phyloP scores from a whole-genome alignment of 495 filamentous ascomycete genomes.

The Penicillium turbatum region DNA sequence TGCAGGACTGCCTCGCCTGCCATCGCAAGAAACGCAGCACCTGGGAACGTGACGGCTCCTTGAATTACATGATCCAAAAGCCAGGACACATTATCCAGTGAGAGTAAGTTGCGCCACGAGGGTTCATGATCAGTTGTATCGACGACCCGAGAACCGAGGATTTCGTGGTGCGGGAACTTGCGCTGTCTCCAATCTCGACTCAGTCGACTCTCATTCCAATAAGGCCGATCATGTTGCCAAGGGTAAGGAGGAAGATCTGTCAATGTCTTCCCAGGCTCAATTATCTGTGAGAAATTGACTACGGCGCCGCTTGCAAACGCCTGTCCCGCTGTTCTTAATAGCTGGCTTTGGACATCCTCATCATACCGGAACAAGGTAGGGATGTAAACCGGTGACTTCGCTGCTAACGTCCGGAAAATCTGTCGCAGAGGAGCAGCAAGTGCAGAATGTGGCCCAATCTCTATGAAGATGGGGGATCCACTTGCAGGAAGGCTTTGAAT shows the following conservation, averaged over 20 bases:
- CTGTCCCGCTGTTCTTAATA: slow-evolving; percentile 29
- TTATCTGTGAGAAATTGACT: slow-evolving; percentile 22
- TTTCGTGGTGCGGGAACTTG: slow-evolving; percentile 39
- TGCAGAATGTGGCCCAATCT: slow-evolving; percentile 60
- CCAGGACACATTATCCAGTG: slow-evolving; percentile 44
- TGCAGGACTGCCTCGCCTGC: slow-evolving; percentile 44
- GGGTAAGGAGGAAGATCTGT: slow-evolving; percentile 47
- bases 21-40: slow-evolving; percentile 46
- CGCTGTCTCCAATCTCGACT: slow-evolving; percentile 44
- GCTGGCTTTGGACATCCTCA: slow-evolving; percentile 7
- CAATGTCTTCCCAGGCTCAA: slow-evolving; percentile 27
- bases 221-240: slow-evolving; percentile 41
- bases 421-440: slow-evolving; percentile 57
- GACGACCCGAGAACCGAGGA: slow-evolving; percentile 41
- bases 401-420: slow-evolving; percentile 5
- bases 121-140: slow-evolving; percentile 42
- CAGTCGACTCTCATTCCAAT: slow-evolving; percentile 49
- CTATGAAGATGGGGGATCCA: slow-evolving; percentile 36
- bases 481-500: slow-evolving; percentile 16
- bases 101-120: slow-evolving; percentile 48
- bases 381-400: slow-evolving; percentile 22
- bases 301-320: slow-evolving; percentile 20
- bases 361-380: slow-evolving; percentile 27
- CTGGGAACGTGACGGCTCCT: slow-evolving; percentile 42
- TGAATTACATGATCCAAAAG: slow-evolving; percentile 42